A percentile compares a stretch with the other conserved stretches of the same genome.
Evolutionary conservation across 78 protist species (phyloP).

Genomic region (Pigoraptor vietnamica): DNA sequence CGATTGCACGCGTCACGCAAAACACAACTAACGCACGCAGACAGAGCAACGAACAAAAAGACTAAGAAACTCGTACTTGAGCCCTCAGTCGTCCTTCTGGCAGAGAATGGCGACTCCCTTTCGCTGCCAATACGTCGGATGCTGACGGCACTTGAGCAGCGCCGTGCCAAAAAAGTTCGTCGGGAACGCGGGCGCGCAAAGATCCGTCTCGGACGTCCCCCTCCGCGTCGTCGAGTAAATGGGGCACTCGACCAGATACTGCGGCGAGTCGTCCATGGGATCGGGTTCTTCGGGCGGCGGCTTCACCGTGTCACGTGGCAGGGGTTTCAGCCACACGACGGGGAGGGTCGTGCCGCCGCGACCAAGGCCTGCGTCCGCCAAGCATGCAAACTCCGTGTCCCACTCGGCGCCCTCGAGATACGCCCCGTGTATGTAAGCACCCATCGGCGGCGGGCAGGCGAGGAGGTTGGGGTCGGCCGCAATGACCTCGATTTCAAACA

Average conservation of each 20-base stretch:
- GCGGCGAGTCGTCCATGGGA: neutral
- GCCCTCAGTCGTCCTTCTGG: neutral
- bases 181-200: neutral
- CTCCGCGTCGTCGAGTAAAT: neutral
- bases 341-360: constrained; percentile 53
- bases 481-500: constrained; percentile 39
- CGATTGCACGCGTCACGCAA: too few relatives aligned
- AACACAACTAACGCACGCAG: too few relatives aligned
- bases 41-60: neutral
- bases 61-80: too few relatives aligned
- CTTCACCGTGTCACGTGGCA: neutral
- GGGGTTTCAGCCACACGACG: constrained; percentile 56
- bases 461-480: constrained; percentile 6
- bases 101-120: neutral
- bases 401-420: constrained; percentile 82
- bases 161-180: neutral
- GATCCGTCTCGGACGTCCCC: neutral
- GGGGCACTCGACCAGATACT: neutral
- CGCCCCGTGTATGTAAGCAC: constrained; percentile 79
- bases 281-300: neutral
- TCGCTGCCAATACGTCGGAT: neutral
- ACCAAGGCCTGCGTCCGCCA: constrained; percentile 55
- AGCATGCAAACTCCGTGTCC: constrained; percentile 37
- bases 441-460: constrained; percentile 58
- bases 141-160: neutral